A percentile compares a stretch with the other conserved stretches of the same genome.
phyloP scores from a whole-genome alignment of 495 filamentous ascomycete genomes.

The Lasiosphaeria ovina region DNA sequence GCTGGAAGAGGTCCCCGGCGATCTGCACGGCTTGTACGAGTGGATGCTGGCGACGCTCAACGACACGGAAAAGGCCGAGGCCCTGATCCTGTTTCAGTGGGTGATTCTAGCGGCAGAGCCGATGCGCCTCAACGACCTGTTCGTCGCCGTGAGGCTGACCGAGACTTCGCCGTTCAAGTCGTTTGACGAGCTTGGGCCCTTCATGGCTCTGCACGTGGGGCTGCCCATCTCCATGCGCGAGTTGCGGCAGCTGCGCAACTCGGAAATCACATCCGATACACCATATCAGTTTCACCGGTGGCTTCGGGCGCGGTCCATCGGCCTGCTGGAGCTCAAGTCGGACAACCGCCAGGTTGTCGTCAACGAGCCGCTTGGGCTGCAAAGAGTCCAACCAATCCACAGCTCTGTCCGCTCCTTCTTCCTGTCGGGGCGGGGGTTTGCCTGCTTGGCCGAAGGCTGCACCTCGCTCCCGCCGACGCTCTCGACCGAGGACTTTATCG shows the following conservation, averaged over 20 bases:
- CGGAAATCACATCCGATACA: slow-evolving; percentile 34
- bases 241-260: slow-evolving; percentile 29
- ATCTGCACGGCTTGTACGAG: slow-evolving; percentile 39
- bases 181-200: slow-evolving; percentile 20
- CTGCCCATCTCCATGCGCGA: slow-evolving; percentile 31
- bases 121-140: slow-evolving; percentile 37
- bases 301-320: slow-evolving; percentile 37
- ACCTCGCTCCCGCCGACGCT: slow-evolving; percentile 14
- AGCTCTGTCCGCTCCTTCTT: slow-evolving; percentile 38
- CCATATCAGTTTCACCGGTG: slow-evolving; percentile 36
- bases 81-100: slow-evolving; percentile 39
- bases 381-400: slow-evolving; percentile 34
- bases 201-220: slow-evolving; percentile 30
- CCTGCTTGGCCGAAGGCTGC: slow-evolving; percentile 22
- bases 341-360: slow-evolving; percentile 15
- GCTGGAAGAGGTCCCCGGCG: slow-evolving; percentile 33
- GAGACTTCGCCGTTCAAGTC: slow-evolving; percentile 17
- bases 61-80: slow-evolving; percentile 33
- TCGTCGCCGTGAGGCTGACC: slow-evolving; percentile 33
- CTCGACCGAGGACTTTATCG: slow-evolving; percentile 21
- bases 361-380: slow-evolving; percentile 33
- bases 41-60: slow-evolving; percentile 36
- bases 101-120: slow-evolving; percentile 36
- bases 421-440: slow-evolving; percentile 35
- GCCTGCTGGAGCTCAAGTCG: slow-evolving; percentile 33